Percentiles rank a stretch among this genome's conserved stretches.
These are phyloP conservation scores for Styphnolobium japonicum DNA, from an alignment of 306 rosid genomes.

Conservation along the genomic window DNA sequence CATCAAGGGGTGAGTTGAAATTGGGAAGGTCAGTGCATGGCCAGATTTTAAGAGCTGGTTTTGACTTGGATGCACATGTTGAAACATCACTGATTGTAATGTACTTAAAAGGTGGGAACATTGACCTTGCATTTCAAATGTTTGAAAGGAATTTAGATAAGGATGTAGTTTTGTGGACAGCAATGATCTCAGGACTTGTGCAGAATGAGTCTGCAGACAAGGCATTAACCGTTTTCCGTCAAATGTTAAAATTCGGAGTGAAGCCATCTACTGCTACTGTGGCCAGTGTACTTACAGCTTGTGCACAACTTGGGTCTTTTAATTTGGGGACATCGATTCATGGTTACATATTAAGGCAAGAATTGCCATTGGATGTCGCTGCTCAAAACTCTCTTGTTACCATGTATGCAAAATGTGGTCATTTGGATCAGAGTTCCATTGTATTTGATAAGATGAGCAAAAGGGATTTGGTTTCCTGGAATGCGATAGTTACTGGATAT, in stretches of 20 bases:
- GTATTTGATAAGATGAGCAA: conserved; percentile 48
- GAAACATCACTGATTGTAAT: conserved; percentile 58
- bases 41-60: conserved; percentile 56
- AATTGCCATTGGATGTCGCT: conserved; percentile 50
- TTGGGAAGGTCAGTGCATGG: conserved; percentile 67
- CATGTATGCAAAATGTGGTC: conserved; percentile 75
- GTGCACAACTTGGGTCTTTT: conserved; percentile 54
- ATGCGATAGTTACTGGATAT: conserved; percentile 62
- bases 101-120: conserved; percentile 56
- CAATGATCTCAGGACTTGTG: conserved; percentile 80
- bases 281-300: conserved; percentile 68
- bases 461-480: conserved; percentile 81
- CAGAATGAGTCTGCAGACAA: conserved; percentile 55
- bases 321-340: conserved; percentile 57
- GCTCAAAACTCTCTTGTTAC: conserved; percentile 72
- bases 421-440: conserved; percentile 46
- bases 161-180: conserved; percentile 77
- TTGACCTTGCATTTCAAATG: conserved; percentile 50
- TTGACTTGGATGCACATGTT: conserved; percentile 49
- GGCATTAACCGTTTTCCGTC: conserved; percentile 47
- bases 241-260: conserved; percentile 50
- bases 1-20: conserved; percentile 44
- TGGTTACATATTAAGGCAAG: conserved; percentile 56
- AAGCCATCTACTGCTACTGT: conserved; percentile 63
- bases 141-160: conserved; percentile 41